These are phyloP conservation scores for Meyerozyma athensensis DNA, from an alignment of 1,139 yeast species.

Conservation along the genomic window DNA sequence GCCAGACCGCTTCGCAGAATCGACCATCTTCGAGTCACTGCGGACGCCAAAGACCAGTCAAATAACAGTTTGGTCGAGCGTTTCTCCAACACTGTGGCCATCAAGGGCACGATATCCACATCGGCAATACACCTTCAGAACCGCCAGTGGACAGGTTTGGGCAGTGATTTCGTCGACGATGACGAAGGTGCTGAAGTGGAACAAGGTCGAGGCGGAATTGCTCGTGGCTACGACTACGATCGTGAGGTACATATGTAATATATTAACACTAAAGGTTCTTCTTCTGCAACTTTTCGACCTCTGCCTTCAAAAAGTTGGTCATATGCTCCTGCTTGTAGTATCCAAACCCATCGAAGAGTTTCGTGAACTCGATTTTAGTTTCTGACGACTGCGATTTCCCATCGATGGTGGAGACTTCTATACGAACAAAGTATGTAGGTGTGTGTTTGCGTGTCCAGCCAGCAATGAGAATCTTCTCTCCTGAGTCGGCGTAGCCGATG, in stretches of 20 bases:
- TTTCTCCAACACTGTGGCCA: conserved; percentile 56
- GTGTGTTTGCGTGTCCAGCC: conserved; percentile 38
- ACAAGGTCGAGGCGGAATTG: conserved; percentile 82
- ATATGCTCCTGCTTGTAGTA: conserved; percentile 40
- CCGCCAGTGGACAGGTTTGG: conserved; percentile 86
- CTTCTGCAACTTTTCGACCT: conserved; percentile 15
- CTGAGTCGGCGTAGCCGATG: conserved; percentile 43
- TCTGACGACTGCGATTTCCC: conserved; percentile 16
- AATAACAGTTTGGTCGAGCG: conserved; percentile 44
- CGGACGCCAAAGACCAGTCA: conserved; percentile 21
- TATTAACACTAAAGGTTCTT: conserved; percentile 1
- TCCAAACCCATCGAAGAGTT: conserved; percentile 47
- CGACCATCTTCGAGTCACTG: conserved; percentile 57
- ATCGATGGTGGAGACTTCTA: conserved; percentile 24
- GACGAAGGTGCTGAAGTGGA: conserved; percentile 69
- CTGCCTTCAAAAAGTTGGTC: conserved; percentile 23
- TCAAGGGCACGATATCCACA: conserved; percentile 80
- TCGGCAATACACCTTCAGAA: conserved; percentile 74
- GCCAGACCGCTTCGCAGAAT: conserved; percentile 72
- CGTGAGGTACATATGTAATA: conserved; percentile 1
- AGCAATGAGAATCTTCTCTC: conserved; percentile 32
- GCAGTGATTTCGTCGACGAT: conserved; percentile 65
- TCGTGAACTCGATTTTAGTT: conserved; percentile 31
- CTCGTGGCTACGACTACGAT: conserved; percentile 67
- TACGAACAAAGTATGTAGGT: conserved; percentile 35